Evolutionary conservation across 1,139 yeast species (phyloP), one percentile per base, ranked within the genome.

Genomic region (Candida glucosophila): DNA sequence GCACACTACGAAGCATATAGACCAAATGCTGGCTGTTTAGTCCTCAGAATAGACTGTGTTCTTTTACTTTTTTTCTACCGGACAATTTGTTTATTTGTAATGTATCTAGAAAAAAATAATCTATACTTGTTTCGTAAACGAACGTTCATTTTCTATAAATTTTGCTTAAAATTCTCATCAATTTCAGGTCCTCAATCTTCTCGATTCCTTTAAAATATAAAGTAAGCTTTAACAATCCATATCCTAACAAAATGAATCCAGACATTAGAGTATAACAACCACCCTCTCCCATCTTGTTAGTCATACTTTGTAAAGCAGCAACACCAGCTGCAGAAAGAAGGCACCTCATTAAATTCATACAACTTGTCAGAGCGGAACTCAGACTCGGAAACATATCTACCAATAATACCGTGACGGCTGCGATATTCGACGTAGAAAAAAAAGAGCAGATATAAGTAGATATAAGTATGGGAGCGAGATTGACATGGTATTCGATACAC

Each of bases 251-350:
- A 16, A 16, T 16, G 9, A 58, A 17, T 0, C 49, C 56, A 1
- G 59, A 61, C 40, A 58, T 34, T 13, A 60, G 40, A 0, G 66
- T 56, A 31, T 54, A 60, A 22, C 54, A 43, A 1, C 67, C 64
- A 1, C 67, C 67, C 3, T 53, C 32, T 3, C 51, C 47, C 48
- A 60, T 39, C 5, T 45, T 32, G 4, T 15, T 12, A 4, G 41
- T 34, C 59, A 60, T 49, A 10, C 43, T 43, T 10, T 56, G 56
- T 13, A 58, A 32, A 1, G 54, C 55, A 1, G 61, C 67, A 2
- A 52, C 38, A 3, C 52, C 47, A 7, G 50, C 30, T 1, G 67
- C 67, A 2, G 61, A 62, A 21, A 58, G 32, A 27, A 41, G 42
- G 32, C 67, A 60, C 27, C 67, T 41, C 25, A 52, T 43, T 24